Base-by-base conservation (phyloP, 768 basidiomycete species). In the Fomitopsis pulvina region DNA sequence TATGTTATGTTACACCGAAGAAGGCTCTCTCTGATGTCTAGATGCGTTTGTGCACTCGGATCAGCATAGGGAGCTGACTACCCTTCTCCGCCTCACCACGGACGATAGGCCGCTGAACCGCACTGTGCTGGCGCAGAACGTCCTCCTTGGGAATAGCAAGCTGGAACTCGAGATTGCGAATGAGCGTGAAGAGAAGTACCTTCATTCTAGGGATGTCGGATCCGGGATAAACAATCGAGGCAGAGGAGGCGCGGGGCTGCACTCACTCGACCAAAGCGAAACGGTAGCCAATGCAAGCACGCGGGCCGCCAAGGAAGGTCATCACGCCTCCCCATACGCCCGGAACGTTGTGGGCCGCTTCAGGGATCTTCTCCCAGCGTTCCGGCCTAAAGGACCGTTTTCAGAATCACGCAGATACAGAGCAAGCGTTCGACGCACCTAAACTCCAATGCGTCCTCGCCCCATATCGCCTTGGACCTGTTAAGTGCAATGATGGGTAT, bases 241-340 rank as follows among this genome's bases (percentile, higher is more conserved):
- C 16, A 25, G 39, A 18, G 24, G 21, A 20, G 21, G 20, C 8
- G n/a, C 27, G 11, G 20, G n/a, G n/a, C n/a, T n/a, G n/a, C n/a
- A 71, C 78, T 34, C 51, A 81, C 78, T 81, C 81, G 14, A 76
- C 66, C 20, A 85, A 62, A 12, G 84, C 71, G 59, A 85, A 85
- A 3, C 79, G 74, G 59, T 77, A 85, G 0, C 83, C 83, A 29
- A 86, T 84, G 52, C 84, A 87, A 0, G 80, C 73, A 18, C 74
- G 72, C 12, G 81, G 78, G 4, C 85, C 85, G 28, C 80, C 80
- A 2, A 82, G 56, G 71, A 87, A 87, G 0, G 78, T 74, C 29
- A 85, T 59, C 53, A 79, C 58, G 56, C 82, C 74, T 7, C 76
- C 72, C 75, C 77, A 83, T 0, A 85, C 70, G 5, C 83, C 79